Evolutionary conservation across 2,329 filamentous ascomycete species (phyloP), one percentile per base, ranked within the genome.

Genomic region (Tympanopsis confertula): DNA sequence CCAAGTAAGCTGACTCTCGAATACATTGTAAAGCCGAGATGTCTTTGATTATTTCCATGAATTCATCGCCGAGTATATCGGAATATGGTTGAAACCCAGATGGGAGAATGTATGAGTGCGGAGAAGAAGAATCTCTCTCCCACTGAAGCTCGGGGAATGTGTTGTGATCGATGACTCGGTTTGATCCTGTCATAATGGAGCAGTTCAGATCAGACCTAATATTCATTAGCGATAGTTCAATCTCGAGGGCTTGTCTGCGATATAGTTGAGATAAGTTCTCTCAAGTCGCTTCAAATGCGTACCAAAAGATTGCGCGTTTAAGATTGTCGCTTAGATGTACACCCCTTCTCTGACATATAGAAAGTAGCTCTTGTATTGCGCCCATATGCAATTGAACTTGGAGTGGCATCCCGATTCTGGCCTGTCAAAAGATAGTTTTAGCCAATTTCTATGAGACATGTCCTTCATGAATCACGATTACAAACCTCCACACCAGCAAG

Each of bases 301-400:
- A 63, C 62, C 62, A 65, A 41, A 65, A 65, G 20, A 65, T 62
- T 0, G 62, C 62, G 2, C 62, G 57, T 42, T 66, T 66, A 4
- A 66, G 65, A 0, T 56, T 56, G 7, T 47, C 51, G 2, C 47
- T 62, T 0, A 66, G 39, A 39, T 46, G 40, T 0, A 59, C 36
- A 1, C 52, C 48, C 3, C 47, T 26, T 4, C 35, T 47, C 39
- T 44, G 45, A 40, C 57, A 61, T 0, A 57, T 32, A 2, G 49
- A 37, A 7, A 66, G 55, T 1, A 66, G 44, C 19, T 48, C 46
- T 7, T 49, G 47, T 3, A 66, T 47, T 20, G 62, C 63, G 0
- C 45, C 45, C 56, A 66, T 55, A 19, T 66, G 63, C 40, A 65
- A 48, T 35, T 65, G 56, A 4, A 63, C 61, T 19, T 63, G 56